Evolutionary conservation across 2,329 filamentous ascomycete species (phyloP).

Genomic region (Diaporthe ilicicola): DNA sequence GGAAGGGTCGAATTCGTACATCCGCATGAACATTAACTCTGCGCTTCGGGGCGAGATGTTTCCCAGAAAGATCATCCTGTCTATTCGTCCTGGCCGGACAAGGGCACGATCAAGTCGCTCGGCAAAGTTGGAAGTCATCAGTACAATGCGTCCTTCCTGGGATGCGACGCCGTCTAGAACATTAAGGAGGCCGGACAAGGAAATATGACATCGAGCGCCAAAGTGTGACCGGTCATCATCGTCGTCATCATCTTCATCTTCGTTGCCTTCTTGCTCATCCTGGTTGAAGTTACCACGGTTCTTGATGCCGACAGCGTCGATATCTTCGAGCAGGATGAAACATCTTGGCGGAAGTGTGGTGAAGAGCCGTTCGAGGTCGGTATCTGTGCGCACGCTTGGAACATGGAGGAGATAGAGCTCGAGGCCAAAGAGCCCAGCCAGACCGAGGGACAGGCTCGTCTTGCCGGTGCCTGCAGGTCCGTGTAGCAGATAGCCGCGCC

Average conservation of each 20-base stretch:
- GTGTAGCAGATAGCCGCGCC: conserved; percentile 76
- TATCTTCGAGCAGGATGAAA: conserved; percentile 64
- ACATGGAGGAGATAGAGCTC: conserved; percentile 79
- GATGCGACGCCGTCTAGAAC: conserved; percentile 76
- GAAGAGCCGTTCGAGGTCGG: conserved; percentile 44
- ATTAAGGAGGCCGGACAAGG: conserved; percentile 67
- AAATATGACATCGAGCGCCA: conserved; percentile 7
- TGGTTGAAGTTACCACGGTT: conserved; percentile 39
- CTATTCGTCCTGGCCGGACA: conserved; percentile 72
- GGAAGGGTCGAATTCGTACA: conserved; percentile 50
- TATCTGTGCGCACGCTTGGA: conserved; percentile 49
- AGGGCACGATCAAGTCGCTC: conserved; percentile 72
- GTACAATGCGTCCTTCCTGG: conserved; percentile 73
- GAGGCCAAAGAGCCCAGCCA: conserved; percentile 75
- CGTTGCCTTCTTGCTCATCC: conserved; percentile 31
- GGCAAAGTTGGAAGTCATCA: conserved; percentile 77
- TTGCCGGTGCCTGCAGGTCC: conserved; percentile 80
- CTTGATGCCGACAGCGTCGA: conserved; percentile 61
- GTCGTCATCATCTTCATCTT: conserved; percentile 7
- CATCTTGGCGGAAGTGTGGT: conserved; percentile 43
- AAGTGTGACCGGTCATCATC: conserved; percentile 6
- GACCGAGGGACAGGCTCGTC: conserved; percentile 77
- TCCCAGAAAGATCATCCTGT: conserved; percentile 66
- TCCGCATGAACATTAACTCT: conserved; percentile 56
- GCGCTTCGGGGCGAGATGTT: conserved; percentile 54